Evolutionary conservation across 2,329 filamentous ascomycete genomes (phyloP).

Genomic region (Tolypocladium nubicola): DNA sequence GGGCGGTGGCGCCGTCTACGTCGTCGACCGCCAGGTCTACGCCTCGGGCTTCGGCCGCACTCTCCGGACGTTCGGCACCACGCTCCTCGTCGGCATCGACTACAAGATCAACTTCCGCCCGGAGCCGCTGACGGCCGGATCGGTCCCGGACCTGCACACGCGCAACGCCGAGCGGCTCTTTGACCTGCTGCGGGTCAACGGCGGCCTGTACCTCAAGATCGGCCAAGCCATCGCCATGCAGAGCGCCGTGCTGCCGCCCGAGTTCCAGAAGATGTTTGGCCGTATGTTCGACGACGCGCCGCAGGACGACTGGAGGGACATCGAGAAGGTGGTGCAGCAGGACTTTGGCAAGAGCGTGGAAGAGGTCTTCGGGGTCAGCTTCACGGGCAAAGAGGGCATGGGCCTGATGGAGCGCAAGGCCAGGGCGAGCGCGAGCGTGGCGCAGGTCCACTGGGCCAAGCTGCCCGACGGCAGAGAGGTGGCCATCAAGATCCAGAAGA

Average conservation of each 20-base stretch:
- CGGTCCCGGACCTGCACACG: constrained; percentile 66
- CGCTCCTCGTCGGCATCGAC: constrained; percentile 73
- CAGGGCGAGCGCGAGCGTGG: constrained; percentile 77
- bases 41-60: constrained; percentile 71
- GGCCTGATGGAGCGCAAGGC: constrained; percentile 51
- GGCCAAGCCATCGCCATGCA: constrained; percentile 99
- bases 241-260: constrained; percentile 81
- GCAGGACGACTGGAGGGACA: constrained; percentile 78
- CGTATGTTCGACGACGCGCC: constrained; percentile 97
- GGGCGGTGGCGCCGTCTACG: constrained; percentile 51
- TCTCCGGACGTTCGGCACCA: constrained; percentile 68
- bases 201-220: constrained; percentile 92
- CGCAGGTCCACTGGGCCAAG: constrained; percentile 92
- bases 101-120: constrained; percentile 95
- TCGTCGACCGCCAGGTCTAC: constrained; percentile 64
- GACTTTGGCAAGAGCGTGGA: constrained; percentile 83
- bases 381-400: constrained; percentile 58
- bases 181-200: constrained; percentile 72
- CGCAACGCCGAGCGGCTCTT: constrained; percentile 79
- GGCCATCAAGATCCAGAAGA: constrained; percentile 93
- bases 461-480: constrained; percentile 81
- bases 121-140: constrained; percentile 62
- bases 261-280: constrained; percentile 93
- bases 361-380: constrained; percentile 87
- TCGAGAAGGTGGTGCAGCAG: constrained; percentile 74